These are phyloP conservation scores for Colletotrichum spaethianum DNA, from an alignment of 2,329 filamentous ascomycete genomes.

Conservation along the genomic window DNA sequence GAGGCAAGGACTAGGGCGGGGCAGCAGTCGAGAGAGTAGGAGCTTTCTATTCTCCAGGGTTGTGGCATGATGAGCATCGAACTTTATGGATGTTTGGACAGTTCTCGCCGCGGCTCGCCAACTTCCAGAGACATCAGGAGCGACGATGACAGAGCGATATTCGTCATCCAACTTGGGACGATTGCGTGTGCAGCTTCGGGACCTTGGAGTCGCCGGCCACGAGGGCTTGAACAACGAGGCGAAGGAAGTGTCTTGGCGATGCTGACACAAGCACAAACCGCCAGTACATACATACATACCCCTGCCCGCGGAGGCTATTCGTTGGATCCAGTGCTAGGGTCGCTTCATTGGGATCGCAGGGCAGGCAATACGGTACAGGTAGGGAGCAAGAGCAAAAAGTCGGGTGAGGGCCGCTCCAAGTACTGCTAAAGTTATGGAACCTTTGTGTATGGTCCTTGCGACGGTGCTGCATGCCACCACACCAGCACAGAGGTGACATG, in stretches of 20 bases:
- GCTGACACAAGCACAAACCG: slow-evolving; percentile 4
- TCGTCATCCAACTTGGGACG: slow-evolving; percentile 38
- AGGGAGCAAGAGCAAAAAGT: slow-evolving; percentile 14
- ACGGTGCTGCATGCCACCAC: slow-evolving; percentile 36
- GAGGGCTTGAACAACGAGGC: not conserved
- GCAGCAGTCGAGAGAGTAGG: slow-evolving; percentile 15
- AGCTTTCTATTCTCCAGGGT: slow-evolving; percentile 20
- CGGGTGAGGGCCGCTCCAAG: slow-evolving; percentile 31
- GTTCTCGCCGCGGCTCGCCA: not conserved
- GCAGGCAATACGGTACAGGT: slow-evolving; percentile 9
- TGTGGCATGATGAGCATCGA: slow-evolving; percentile 25
- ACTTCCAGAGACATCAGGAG: not conserved
- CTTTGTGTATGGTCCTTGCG: slow-evolving; percentile 29
- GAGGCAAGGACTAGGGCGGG: slow-evolving; percentile 21
- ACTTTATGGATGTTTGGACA: not conserved
- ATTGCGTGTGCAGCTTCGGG: slow-evolving; percentile 36
- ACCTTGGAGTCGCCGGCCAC: slow-evolving; percentile 5
- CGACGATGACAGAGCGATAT: slow-evolving; percentile 5
- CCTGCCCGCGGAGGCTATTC: slow-evolving; percentile 36
- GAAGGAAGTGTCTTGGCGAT: not conserved
- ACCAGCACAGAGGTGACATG: slow-evolving; percentile 18
- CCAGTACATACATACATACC: not conserved
- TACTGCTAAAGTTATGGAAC: slow-evolving; percentile 25
- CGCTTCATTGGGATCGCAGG: slow-evolving; percentile 28
- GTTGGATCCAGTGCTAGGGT: slow-evolving; percentile 34